A percentile compares a stretch with the other conserved stretches of the same genome.
Evolutionary conservation across 805 yeast genomes (phyloP).

Genomic region (Teunomyces atbi): DNA sequence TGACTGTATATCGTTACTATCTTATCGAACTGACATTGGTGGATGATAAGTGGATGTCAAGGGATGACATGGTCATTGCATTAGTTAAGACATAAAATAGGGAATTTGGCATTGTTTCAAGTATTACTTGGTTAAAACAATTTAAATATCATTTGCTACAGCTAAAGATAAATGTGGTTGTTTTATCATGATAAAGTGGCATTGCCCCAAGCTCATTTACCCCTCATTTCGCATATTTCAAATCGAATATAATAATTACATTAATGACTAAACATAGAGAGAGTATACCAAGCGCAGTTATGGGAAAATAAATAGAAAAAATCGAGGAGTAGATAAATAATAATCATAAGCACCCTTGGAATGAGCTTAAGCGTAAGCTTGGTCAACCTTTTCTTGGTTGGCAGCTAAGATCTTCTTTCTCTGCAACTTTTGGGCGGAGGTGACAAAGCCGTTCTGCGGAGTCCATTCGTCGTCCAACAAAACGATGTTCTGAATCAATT

Average conservation of each 20-base stretch:
- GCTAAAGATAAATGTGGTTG: neutral
- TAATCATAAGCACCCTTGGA: neutral
- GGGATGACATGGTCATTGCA: too few species aligned
- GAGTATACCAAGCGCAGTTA: neutral
- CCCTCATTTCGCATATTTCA: neutral
- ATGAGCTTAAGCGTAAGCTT: conserved; percentile 45
- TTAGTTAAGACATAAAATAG: too few species aligned
- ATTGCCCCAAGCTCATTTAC: neutral
- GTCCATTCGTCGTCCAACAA: conserved; percentile 94
- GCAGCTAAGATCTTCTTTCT: conserved; percentile 81
- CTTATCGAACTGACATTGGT: too few species aligned
- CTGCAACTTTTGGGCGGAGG: conserved; percentile 95
- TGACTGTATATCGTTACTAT: too few species aligned
- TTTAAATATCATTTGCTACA: neutral
- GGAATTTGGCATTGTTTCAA: too few species aligned
- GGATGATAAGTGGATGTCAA: too few species aligned
- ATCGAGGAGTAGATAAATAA: neutral
- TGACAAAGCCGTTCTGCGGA: conserved; percentile 90
- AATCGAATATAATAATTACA: neutral
- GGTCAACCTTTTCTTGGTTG: conserved; percentile 65
- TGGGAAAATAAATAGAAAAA: neutral
- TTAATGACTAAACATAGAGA: conserved; percentile 2
- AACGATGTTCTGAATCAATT: conserved; percentile 74
- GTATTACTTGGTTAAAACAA: too few species aligned
- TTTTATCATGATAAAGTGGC: neutral